A percentile compares a stretch with the other conserved stretches of the same genome.
phyloP scores from a whole-genome alignment of 257 asterid species.

The Ilex aquifolium region DNA sequence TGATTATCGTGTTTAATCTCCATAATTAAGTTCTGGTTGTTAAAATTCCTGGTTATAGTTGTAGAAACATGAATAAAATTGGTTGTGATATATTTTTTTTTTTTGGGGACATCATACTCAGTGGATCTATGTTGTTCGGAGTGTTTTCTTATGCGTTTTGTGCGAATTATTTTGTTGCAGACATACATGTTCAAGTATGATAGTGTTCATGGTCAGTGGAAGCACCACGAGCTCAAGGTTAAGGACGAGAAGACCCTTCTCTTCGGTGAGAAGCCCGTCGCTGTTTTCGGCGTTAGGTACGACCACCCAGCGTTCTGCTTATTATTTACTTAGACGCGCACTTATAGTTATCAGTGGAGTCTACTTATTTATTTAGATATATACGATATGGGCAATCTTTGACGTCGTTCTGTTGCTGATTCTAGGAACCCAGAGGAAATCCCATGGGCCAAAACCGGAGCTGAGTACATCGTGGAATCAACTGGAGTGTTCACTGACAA shows the following conservation, averaged over 20 bases:
- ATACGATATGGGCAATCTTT: not conserved
- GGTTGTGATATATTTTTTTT: not conserved
- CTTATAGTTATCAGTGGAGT: too few species aligned
- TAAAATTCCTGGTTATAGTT: not conserved
- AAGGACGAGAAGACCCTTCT: conserved; percentile 79
- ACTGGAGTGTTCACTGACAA: conserved; percentile 83
- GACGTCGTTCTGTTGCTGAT: not conserved
- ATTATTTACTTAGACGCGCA: not conserved
- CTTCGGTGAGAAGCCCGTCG: conserved; percentile 64
- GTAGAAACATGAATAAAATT: not conserved
- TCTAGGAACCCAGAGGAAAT: conserved; percentile 83
- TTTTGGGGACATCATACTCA: not conserved
- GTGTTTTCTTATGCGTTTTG: not conserved
- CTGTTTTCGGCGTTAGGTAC: conserved; percentile 64
- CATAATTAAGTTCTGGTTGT: not conserved
- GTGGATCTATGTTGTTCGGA: not conserved
- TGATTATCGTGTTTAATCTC: not conserved
- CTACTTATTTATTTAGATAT: not conserved
- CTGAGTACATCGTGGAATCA: conserved; percentile 76
- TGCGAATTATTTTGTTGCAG: conserved; percentile 22
- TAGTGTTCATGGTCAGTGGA: conserved; percentile 82
- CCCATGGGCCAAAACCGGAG: conserved; percentile 82
- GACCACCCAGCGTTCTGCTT: not conserved
- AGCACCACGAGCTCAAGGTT: conserved; percentile 53
- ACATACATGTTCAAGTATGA: conserved; percentile 89